Evolutionary conservation across 345 rosid species (phyloP), one percentile per base, ranked within the genome.

Genomic region (Aquilaria sinensis): DNA sequence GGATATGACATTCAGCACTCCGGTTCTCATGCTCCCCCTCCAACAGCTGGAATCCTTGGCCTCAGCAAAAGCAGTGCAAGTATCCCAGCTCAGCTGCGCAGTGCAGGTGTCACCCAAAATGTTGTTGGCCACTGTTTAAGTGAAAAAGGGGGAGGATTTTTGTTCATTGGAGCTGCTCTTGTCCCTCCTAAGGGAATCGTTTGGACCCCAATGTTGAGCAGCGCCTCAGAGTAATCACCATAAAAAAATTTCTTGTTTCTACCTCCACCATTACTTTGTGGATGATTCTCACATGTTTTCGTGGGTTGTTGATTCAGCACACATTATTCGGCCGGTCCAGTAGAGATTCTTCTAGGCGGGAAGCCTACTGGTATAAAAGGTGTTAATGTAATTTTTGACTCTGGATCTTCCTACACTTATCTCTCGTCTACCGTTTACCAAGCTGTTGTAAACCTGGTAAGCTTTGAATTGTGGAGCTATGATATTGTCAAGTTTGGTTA

Each of bases 371-470:
- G 89, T 57, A 57, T 78, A 2, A 86, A 78, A 66, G 90, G 76
- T 59, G 78, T 82, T 34, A 41, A 76, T 50, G 51, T 86, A 15
- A 58, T 86, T 62, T 88, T 90, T 62, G 97, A 93, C 72, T 83
- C 90, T 32, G 98, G 98, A 58, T 78, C 94, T 80, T 86, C 97
- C 2, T 93, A 86, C 74, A 74, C 92, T 31, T 90, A 93, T 79
- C 80, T 90, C 64, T 82, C 51, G 49, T 74, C 80, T 10, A 56
- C 68, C 47, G 81, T 77, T 56, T 90, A 93, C 69, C 53, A 70
- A 66, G 51, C 72, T 9, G 12, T 65, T n/a, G 75, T 90, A 30
- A 68, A 80, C 81, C 73, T 84, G 86, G 97, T 93, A 53, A 80
- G 79, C 52, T 37, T 37, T 52, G 29, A 15, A 56, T 2, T 4